Evolutionary conservation across 1,139 yeast species (phyloP).

Genomic region (Sugiyamaella xylanicola): DNA sequence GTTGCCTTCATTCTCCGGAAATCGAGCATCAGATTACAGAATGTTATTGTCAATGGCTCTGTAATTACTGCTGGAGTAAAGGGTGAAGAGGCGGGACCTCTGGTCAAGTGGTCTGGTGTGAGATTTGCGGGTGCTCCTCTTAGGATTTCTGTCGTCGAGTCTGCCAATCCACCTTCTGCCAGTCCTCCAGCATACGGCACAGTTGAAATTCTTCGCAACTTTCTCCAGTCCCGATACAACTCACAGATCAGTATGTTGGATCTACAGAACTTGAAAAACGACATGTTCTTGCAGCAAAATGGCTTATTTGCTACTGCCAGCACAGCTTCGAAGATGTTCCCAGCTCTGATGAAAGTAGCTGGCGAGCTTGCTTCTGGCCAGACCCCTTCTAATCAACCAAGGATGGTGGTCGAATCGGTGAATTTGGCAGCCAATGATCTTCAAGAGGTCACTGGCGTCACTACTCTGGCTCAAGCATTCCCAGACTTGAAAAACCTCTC

Average conservation of each 20-base stretch:
- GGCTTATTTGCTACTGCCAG: constrained; percentile 67
- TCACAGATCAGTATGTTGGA: constrained; percentile 67
- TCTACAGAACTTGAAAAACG: constrained; percentile 66
- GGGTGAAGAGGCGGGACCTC: constrained; percentile 58
- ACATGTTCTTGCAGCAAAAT: constrained; percentile 58
- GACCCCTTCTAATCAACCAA: no score
- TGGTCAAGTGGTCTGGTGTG: constrained; percentile 70
- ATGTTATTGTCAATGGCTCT: constrained; percentile 50
- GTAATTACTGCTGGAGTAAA: constrained; percentile 61
- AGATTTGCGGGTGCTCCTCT: constrained; percentile 77
- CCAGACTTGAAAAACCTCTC: constrained; percentile 80
- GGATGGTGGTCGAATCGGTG: constrained; percentile 60
- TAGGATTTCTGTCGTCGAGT: constrained; percentile 51
- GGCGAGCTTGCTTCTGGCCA: constrained; percentile 43
- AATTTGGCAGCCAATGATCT: constrained; percentile 73
- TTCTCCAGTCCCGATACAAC: constrained; percentile 68
- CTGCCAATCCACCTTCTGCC: constrained; percentile 24
- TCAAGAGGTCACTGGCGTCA: constrained; percentile 61
- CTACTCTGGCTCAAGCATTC: constrained; percentile 69
- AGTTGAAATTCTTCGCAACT: constrained; percentile 61
- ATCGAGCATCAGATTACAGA: constrained; percentile 56
- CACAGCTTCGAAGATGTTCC: constrained; percentile 77
- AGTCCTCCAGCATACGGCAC: constrained; percentile 38
- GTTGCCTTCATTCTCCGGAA: constrained; percentile 70
- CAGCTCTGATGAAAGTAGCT: constrained; percentile 88